Evolutionary conservation across 805 yeast genomes (phyloP).

Genomic region (Helenozyma baotianmanensis): DNA sequence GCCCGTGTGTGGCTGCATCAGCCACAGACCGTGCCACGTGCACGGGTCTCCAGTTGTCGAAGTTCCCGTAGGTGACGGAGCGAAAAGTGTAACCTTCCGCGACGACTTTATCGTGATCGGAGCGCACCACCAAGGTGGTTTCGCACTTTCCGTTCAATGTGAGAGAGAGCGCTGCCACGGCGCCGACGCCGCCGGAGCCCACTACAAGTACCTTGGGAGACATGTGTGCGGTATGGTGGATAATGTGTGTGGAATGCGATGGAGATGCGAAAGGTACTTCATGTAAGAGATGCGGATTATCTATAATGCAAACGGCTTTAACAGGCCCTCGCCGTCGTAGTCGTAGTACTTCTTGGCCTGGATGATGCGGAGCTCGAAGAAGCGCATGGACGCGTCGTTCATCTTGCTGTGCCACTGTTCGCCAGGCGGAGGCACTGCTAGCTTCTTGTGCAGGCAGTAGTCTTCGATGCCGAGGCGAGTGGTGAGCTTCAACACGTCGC

Average conservation of each 20-base stretch:
- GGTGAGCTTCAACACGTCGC: slow-evolving; percentile 46
- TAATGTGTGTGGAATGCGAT: neutral
- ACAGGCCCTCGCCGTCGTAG: slow-evolving; percentile 19
- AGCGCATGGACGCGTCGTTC: slow-evolving; percentile 61
- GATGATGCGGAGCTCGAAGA: slow-evolving; percentile 66
- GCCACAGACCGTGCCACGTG: slow-evolving; percentile 9
- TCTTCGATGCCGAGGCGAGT: slow-evolving; percentile 31
- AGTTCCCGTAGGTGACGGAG: slow-evolving; percentile 13
- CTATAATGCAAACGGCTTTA: slow-evolving; percentile 4
- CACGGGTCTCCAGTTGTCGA: slow-evolving; percentile 13
- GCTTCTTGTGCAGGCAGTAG: slow-evolving; percentile 21
- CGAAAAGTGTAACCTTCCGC: slow-evolving; percentile 11
- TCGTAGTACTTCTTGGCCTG: slow-evolving; percentile 46
- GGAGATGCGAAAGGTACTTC: neutral
- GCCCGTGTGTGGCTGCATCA: slow-evolving; percentile 12
- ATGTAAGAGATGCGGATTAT: neutral
- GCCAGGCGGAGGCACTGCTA: neutral
- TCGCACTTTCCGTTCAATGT: slow-evolving; percentile 9
- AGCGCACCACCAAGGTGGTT: slow-evolving; percentile 15
- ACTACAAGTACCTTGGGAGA: slow-evolving; percentile 13
- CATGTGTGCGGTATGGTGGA: neutral
- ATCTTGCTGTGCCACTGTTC: slow-evolving; percentile 29
- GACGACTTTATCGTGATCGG: slow-evolving; percentile 12
- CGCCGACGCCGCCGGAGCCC: slow-evolving; percentile 18
- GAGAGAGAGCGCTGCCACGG: slow-evolving; percentile 15